These are phyloP conservation scores for Verticillium alfalfae DNA, from an alignment of 2,329 filamentous ascomycete species.

Conservation along the genomic window DNA sequence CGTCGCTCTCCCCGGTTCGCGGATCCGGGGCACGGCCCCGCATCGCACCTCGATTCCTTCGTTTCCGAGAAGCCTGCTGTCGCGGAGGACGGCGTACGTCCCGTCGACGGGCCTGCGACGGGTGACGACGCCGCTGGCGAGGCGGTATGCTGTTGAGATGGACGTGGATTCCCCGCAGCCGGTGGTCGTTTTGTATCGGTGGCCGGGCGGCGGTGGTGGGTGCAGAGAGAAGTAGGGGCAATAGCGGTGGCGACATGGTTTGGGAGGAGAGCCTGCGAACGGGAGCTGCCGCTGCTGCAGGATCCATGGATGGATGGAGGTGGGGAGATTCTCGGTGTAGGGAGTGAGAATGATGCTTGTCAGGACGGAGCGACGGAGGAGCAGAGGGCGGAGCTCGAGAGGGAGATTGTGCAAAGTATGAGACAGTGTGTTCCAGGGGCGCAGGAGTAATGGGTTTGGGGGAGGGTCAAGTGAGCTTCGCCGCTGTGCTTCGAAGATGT, in stretches of 20 bases:
- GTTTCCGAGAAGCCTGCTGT: background rate
- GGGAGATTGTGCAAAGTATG: no score
- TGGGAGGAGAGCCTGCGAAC: background rate
- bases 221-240: background rate
- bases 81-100: background rate
- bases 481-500: no score
- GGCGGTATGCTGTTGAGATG: background rate
- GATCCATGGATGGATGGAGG: background rate
- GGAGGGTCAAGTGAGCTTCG: no score
- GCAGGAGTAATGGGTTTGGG: no score
- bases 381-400: no score
- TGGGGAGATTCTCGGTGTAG: background rate
- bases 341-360: no score
- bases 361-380: no score
- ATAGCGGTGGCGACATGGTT: background rate
- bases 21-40: background rate
- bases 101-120: background rate
- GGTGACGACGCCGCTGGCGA: background rate
- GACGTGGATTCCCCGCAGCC: background rate
- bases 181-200: background rate
- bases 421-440: no score
- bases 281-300: background rate
- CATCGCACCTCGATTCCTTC: background rate
- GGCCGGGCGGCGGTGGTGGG: background rate
- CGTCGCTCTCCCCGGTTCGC: background rate